Conservation (phyloP, 768 basidiomycete genomes). For the Auricularia sp. region DNA sequence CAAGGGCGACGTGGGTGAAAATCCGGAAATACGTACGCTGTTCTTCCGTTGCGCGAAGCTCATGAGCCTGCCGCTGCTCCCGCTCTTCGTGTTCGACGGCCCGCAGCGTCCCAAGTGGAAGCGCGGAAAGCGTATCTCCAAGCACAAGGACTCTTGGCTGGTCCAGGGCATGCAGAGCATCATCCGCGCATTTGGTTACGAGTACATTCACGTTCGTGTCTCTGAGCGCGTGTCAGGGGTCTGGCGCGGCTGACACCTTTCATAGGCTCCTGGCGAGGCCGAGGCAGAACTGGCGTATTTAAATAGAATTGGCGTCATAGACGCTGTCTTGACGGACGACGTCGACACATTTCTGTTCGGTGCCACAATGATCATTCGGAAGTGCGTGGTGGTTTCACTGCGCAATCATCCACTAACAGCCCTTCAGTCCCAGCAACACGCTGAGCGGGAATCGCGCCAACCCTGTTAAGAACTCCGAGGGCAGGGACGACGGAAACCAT, state of each 20-base stretch:
- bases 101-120: conserved; percentile 75
- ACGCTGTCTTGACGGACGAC: conserved; percentile 85
- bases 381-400: conserved; percentile 32
- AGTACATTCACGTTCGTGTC: conserved; percentile 32
- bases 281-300: conserved; percentile 89
- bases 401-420: background rate
- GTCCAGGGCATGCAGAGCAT: conserved; percentile 22
- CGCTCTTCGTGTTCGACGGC: conserved; percentile 89
- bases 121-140: conserved; percentile 25
- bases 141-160: conserved; percentile 17
- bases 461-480: conserved; percentile 51
- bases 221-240: conserved; percentile 18
- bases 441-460: conserved; percentile 63
- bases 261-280: conserved; percentile 74
- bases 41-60: conserved; percentile 81
- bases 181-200: conserved; percentile 28
- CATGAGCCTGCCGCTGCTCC: conserved; percentile 67
- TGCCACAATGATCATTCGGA: conserved; percentile 71
- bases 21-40: conserved; percentile 72
- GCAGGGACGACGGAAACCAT: conserved; percentile 67
- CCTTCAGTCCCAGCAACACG: conserved; percentile 51
- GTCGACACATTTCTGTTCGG: conserved; percentile 91
- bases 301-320: conserved; percentile 71
- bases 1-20: conserved; percentile 44
- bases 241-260: background rate